Evolutionary conservation across 179 eudicot genomes (phyloP), one percentile per base, ranked within the genome.

Genomic region (Patellifolia procumbens): DNA sequence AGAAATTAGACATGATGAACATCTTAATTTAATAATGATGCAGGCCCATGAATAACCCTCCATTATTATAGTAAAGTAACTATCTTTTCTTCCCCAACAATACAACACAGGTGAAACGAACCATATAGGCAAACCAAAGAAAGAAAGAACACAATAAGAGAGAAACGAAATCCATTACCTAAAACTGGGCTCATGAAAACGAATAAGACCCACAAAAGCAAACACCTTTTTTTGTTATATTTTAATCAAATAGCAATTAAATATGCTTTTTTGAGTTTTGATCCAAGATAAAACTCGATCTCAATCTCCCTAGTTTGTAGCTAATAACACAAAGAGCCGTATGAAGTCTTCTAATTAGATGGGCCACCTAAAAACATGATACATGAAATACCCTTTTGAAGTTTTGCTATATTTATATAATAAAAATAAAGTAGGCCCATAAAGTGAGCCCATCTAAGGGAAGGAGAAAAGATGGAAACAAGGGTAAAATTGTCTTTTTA

Each of bases 141-240:
- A 48, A 11, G 4, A 12, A 0, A 48, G 15, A 11, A n/a, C n/a
- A n/a, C n/a, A n/a, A n/a, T n/a, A n/a, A n/a, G n/a, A n/a, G 31
- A 10, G 31, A 24, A 22, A 3, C n/a, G n/a, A 55, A 8, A 53
- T 3, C 8, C 1, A 53, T 53, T 22, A 58, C 28, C 63, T 26
- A 58, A 58, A 26, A 58, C 63, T 58, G 63, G 63, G 63, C 63
- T 58, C 63, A 58, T 58, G 32, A 26, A 1, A 58, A 5, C 12
- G n/a, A 24, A n/a, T n/a, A 26, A 58, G 63, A 58, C 63, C 63
- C 63, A 58, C 26, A 58, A 35, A 63, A 63, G 68, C 32, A 43
- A 63, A 59, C 64, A 59, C 10, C 37, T 59, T 28, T 59, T 28
- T 59, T 5, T 1, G n/a, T n/a, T n/a, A n/a, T n/a, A n/a, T n/a